phyloP scores from a whole-genome alignment of 306 rosid species.

The Medicago arabica region DNA sequence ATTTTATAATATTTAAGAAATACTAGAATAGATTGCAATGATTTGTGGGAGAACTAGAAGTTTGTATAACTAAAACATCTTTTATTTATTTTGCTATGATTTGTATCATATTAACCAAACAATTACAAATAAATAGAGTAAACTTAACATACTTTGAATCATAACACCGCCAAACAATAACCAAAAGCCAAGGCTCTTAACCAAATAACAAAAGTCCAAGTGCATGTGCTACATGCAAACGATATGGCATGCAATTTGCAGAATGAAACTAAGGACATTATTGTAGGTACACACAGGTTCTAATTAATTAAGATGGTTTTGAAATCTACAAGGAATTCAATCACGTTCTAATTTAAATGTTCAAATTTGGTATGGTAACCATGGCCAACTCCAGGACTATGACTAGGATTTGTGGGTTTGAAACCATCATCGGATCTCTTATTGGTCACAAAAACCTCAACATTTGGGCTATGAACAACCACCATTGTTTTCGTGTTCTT shows the following conservation, averaged over 20 bases:
- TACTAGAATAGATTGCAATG: no score
- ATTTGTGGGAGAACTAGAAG: no score
- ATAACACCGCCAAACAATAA: conserved; percentile 19
- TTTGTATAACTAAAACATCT: no score
- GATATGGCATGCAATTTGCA: conserved; percentile 1
- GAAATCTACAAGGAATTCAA: not conserved
- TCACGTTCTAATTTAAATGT: conserved; percentile 21
- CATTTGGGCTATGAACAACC: conserved; percentile 35
- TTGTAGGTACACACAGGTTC: not conserved
- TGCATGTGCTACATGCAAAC: not conserved
- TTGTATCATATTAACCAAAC: conserved; percentile 2
- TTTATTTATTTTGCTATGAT: conserved; percentile 21
- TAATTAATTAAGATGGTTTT: not conserved
- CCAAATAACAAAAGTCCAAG: conserved; percentile 1
- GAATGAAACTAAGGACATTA: conserved; percentile 27
- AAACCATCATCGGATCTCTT: conserved; percentile 35
- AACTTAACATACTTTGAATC: not conserved
- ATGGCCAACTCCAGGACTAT: conserved; percentile 61
- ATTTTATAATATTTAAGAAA: no score
- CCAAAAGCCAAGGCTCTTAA: not conserved
- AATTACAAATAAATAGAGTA: not conserved
- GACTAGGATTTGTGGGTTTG: conserved; percentile 51
- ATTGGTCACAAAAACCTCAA: not conserved
- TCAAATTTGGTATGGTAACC: conserved; percentile 33
- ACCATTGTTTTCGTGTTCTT: conserved; percentile 3